Conservation (phyloP, 371 early-diverging fungal genomes). For the Apophysomyces trapeziformis region DNA sequence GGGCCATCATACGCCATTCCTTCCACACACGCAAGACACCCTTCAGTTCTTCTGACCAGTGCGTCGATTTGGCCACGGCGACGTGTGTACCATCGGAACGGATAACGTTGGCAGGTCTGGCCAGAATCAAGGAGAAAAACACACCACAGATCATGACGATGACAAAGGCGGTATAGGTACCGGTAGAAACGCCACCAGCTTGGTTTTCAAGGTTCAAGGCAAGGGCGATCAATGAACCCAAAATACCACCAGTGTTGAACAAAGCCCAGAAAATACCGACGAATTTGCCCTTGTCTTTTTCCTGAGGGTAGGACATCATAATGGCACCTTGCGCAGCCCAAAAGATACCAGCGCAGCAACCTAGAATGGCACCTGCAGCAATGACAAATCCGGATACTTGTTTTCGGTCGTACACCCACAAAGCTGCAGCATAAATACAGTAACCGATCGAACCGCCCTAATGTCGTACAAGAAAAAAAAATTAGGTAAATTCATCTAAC, state of each 20-base stretch:
- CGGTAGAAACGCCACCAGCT: slow-evolving; percentile 40
- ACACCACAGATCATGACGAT: slow-evolving; percentile 64
- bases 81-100: slow-evolving; percentile 65
- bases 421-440: slow-evolving; percentile 53
- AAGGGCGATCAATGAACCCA: slow-evolving; percentile 73
- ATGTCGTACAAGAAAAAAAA: neutral
- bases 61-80: slow-evolving; percentile 47
- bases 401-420: slow-evolving; percentile 47
- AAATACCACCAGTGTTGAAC: slow-evolving; percentile 76
- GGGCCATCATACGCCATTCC: slow-evolving; percentile 61
- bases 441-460: slow-evolving; percentile 51
- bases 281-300: slow-evolving; percentile 67
- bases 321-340: slow-evolving; percentile 68
- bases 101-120: slow-evolving; percentile 57
- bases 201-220: slow-evolving; percentile 57
- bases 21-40: slow-evolving; percentile 61
- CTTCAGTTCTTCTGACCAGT: slow-evolving; percentile 51
- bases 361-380: slow-evolving; percentile 59
- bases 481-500: neutral
- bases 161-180: slow-evolving; percentile 67
- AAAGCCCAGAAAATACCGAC: slow-evolving; percentile 74
- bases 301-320: slow-evolving; percentile 64
- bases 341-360: slow-evolving; percentile 56
- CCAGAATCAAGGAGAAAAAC: slow-evolving; percentile 48
- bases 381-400: slow-evolving; percentile 43